A percentile compares a stretch with the other conserved stretches of the same genome.
phyloP scores from a whole-genome alignment of 163 green algal genomes.

The Coccomyxa subellipsoidea region DNA sequence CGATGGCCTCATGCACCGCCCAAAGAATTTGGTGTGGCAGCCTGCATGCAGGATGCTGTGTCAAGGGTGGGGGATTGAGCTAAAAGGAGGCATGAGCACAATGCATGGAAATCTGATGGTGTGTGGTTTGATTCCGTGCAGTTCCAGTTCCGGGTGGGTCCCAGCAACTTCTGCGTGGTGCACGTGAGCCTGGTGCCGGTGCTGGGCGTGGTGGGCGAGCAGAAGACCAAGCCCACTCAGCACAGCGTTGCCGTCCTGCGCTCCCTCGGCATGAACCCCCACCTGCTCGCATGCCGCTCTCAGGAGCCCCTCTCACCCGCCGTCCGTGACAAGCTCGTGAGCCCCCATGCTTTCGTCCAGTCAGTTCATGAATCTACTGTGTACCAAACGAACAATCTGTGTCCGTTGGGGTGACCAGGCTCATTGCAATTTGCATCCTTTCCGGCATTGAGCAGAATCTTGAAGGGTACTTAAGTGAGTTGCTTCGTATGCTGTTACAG shows the following conservation, averaged over 20 bases:
- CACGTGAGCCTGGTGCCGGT: constrained; percentile 97
- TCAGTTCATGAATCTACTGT: not conserved
- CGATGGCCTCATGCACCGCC: too few relatives aligned
- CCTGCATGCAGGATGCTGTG: not conserved
- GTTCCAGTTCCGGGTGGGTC: constrained; percentile 57
- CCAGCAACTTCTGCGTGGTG: constrained; percentile 78
- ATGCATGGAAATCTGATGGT: not conserved
- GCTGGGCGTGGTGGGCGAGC: constrained; percentile 95
- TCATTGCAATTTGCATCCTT: too few relatives aligned
- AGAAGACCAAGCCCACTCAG: constrained; percentile 99
- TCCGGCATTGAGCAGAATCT: not conserved
- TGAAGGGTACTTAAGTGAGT: not conserved
- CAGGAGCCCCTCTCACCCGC: constrained; percentile 69
- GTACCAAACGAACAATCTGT: too few relatives aligned
- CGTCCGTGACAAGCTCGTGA: constrained; percentile 89
- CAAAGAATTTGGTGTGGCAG: too few relatives aligned
- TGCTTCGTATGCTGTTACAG: constrained; percentile 30
- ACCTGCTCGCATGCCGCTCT: constrained; percentile 88
- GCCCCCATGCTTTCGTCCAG: not conserved
- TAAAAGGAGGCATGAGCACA: not conserved
- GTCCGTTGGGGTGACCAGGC: too few relatives aligned
- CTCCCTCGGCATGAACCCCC: constrained; percentile 87
- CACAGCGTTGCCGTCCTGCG: constrained; percentile 90
- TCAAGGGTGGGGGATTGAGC: not conserved
- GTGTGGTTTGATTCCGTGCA: not conserved